phyloP scores from a whole-genome alignment of 805 yeast genomes.

The Wilhelminamyces savonicus region DNA sequence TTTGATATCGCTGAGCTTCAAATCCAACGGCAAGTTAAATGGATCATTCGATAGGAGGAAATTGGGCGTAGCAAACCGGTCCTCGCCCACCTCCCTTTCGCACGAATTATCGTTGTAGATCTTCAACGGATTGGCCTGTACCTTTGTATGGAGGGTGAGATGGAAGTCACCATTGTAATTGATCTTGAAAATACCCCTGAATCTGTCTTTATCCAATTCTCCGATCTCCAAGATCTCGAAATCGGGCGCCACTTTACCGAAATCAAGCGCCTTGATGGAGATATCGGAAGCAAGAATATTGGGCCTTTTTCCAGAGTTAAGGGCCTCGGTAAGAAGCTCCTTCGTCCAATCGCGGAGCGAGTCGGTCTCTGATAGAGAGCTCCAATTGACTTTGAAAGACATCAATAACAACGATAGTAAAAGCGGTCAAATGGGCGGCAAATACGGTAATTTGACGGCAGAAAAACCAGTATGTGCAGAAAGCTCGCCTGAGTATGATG shows the following conservation, averaged over 20 bases:
- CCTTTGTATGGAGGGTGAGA: conserved; percentile 68
- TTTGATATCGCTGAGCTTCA: conserved; percentile 64
- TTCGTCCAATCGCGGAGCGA: conserved; percentile 56
- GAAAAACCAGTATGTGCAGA: background rate
- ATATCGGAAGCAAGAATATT: conserved; percentile 65
- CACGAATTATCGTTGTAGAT: conserved; percentile 48
- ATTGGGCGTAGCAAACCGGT: conserved; percentile 54
- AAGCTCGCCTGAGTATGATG: too few relatives aligned
- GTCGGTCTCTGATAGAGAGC: conserved; percentile 60
- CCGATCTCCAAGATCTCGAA: conserved; percentile 81
- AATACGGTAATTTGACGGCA: background rate
- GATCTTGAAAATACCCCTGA: conserved; percentile 76
- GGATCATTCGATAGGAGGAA: conserved; percentile 61
- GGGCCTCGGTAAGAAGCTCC: conserved; percentile 61
- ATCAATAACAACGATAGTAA: too few relatives aligned
- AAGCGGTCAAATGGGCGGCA: background rate
- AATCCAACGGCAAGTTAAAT: conserved; percentile 72
- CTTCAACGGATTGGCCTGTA: conserved; percentile 78
- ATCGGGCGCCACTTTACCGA: conserved; percentile 69
- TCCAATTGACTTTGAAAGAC: conserved; percentile 81
- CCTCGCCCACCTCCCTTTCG: conserved; percentile 28
- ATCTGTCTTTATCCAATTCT: conserved; percentile 67
- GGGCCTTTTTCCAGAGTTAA: conserved; percentile 69
- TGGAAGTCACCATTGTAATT: conserved; percentile 72
- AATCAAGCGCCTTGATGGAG: conserved; percentile 58